A percentile compares a stretch with the other conserved stretches of the same genome.
Conservation (phyloP, 352 stramenopile genomes). For the Globisporangium heterothallicum region DNA sequence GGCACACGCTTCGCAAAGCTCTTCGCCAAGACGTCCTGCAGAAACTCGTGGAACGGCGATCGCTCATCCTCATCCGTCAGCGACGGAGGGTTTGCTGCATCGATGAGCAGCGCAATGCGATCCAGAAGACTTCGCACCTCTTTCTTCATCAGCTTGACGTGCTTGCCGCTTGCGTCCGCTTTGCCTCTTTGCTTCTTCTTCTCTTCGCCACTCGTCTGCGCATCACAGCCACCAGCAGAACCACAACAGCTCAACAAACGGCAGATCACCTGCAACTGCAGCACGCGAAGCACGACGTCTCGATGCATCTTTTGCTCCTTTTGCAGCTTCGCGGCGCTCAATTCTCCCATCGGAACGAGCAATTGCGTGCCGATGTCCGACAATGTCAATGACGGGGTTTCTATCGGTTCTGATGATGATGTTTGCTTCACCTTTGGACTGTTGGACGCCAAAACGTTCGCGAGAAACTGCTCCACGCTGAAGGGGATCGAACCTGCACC, state of each 20-base stretch:
- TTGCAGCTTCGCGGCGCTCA: conserved; percentile 21
- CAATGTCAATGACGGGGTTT: conserved; percentile 9
- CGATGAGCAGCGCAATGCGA: conserved; percentile 66
- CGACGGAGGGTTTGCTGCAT: conserved; percentile 59
- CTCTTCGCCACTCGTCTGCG: conserved; percentile 23
- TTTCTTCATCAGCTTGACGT: conserved; percentile 28
- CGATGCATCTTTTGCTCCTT: conserved; percentile 20
- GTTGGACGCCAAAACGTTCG: conserved; percentile 1
- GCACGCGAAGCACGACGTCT: conserved; percentile 34
- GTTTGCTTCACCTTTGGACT: background rate
- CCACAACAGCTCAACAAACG: conserved; percentile 48
- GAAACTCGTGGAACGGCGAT: conserved; percentile 69
- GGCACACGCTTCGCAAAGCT: conserved; percentile 39
- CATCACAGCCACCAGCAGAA: too few relatives aligned
- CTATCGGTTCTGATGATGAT: background rate
- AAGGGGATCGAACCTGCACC: too few relatives aligned
- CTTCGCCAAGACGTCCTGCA: conserved; percentile 41
- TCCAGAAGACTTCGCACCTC: conserved; percentile 67
- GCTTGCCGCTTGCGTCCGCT: background rate
- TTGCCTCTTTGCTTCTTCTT: conserved; percentile 15
- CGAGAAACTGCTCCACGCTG: conserved; percentile 7
- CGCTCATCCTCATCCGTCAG: conserved; percentile 59
- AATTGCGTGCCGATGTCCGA: conserved; percentile 17
- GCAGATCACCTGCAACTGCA: conserved; percentile 67
- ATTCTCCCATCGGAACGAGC: conserved; percentile 20